Percentiles rank a stretch among this genome's conserved stretches.
These are phyloP conservation scores for Laburnicola sp. DNA, from an alignment of 2,329 filamentous ascomycete species.

Conservation along the genomic window DNA sequence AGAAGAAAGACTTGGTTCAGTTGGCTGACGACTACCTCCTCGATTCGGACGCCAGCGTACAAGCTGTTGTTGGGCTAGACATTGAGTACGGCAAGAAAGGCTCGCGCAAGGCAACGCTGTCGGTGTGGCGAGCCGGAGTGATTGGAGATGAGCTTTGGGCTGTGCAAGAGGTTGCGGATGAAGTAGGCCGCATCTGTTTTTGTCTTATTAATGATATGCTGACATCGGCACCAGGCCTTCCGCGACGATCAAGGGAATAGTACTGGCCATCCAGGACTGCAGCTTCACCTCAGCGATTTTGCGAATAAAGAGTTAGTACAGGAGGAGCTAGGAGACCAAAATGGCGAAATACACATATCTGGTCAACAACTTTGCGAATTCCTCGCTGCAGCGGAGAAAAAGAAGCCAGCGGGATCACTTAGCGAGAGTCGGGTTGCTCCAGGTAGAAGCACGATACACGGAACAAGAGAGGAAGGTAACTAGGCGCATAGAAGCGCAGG, in stretches of 20 bases:
- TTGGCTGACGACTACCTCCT: conserved; percentile 25
- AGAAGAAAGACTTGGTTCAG: conserved; percentile 15
- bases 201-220: conserved; percentile 5
- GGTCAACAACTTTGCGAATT: conserved; percentile 16
- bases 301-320: conserved; percentile 18
- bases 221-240: conserved; percentile 23
- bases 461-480: conserved; percentile 14
- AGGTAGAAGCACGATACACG: conserved; percentile 12
- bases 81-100: conserved; percentile 17
- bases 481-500: conserved; percentile 22
- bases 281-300: conserved; percentile 20
- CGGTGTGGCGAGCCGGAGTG: conserved; percentile 14
- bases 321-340: conserved; percentile 8
- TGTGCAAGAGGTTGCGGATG: conserved; percentile 12
- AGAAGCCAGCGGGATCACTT: background rate
- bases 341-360: conserved; percentile 13
- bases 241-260: conserved; percentile 26
- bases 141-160: conserved; percentile 14
- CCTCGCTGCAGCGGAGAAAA: conserved; percentile 7
- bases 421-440: conserved; percentile 2
- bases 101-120: conserved; percentile 18
- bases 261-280: conserved; percentile 14
- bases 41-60: conserved; percentile 18
- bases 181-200: conserved; percentile 11
- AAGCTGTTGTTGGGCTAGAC: conserved; percentile 18